Evolutionary conservation across 768 basidiomycete species (phyloP).

Genomic region (Tulasnella sp.): DNA sequence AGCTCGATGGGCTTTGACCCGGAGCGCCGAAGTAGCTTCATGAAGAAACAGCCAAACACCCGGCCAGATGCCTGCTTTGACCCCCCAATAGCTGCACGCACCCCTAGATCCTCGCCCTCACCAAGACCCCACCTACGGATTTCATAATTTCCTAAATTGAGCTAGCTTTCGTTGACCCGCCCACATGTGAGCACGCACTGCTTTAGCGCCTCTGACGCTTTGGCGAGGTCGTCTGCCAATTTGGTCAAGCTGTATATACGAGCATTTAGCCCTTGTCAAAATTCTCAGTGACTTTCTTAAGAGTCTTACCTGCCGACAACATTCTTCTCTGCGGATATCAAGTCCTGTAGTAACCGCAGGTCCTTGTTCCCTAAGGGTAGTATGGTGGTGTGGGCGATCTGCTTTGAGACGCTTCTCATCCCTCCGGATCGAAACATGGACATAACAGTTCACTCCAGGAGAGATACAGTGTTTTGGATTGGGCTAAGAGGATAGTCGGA

Average conservation of each 20-base stretch:
- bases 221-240: constrained; percentile 51
- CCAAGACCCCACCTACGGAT: constrained; percentile 45
- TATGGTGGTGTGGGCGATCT: constrained; percentile 80
- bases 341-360: constrained; percentile 68
- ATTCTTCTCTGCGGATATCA: constrained; percentile 81
- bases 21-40: constrained; percentile 6
- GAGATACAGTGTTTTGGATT: not conserved
- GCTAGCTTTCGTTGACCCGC: no score
- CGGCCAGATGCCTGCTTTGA: not conserved
- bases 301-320: constrained; percentile 57
- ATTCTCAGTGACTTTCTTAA: not conserved
- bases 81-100: constrained; percentile 33
- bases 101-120: constrained; percentile 75
- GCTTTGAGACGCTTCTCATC: constrained; percentile 27
- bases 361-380: constrained; percentile 67
- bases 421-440: constrained; percentile 9
- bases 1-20: no score
- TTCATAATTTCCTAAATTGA: no score
- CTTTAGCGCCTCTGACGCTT: constrained; percentile 60
- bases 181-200: constrained; percentile 30
- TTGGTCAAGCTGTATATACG: constrained; percentile 58
- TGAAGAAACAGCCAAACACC: not conserved
- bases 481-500: no score
- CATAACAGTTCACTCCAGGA: not conserved
- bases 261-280: not conserved